Conservation (phyloP, 257 asterid species). For the Misopates orontium region DNA sequence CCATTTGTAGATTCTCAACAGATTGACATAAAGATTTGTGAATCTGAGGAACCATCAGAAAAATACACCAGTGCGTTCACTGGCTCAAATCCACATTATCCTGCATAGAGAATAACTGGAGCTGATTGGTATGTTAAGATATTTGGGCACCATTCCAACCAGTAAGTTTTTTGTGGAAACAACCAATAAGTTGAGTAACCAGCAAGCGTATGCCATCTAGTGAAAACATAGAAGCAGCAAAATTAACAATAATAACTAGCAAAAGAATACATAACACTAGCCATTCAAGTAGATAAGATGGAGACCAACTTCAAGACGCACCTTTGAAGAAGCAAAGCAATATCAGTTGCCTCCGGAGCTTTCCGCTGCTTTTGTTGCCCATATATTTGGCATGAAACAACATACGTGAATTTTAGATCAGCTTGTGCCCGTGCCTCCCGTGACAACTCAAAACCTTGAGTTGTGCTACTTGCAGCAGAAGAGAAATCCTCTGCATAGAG, state of each 20-base stretch:
- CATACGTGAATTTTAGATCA: slow-evolving; percentile 90
- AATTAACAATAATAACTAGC: neutral
- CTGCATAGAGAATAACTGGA: neutral
- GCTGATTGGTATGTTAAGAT: slow-evolving; percentile 3
- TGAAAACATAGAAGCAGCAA: neutral
- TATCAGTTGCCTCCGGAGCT: slow-evolving; percentile 96
- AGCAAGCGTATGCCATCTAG: neutral
- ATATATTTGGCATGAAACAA: slow-evolving; percentile 95
- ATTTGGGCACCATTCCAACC: slow-evolving; percentile 12
- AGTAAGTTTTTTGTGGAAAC: too few species aligned
- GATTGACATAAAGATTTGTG: neutral
- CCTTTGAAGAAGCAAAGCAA: slow-evolving; percentile 89
- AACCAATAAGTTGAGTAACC: too few species aligned
- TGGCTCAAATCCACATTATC: neutral
- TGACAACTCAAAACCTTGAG: slow-evolving; percentile 80
- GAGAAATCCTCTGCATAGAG: slow-evolving; percentile 51
- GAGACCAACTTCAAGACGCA: slow-evolving; percentile 25
- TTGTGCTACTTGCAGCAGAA: slow-evolving; percentile 49
- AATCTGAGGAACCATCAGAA: neutral
- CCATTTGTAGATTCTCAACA: neutral
- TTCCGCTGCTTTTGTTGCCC: slow-evolving; percentile 97
- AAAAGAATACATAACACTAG: too few species aligned
- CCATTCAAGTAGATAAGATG: slow-evolving; percentile 8
- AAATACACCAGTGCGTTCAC: slow-evolving; percentile 1
- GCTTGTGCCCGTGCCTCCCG: slow-evolving; percentile 97